Evolutionary conservation across 179 eudicot genomes (phyloP), one percentile per base, ranked within the genome.

Genomic region (Patellifolia procumbens): DNA sequence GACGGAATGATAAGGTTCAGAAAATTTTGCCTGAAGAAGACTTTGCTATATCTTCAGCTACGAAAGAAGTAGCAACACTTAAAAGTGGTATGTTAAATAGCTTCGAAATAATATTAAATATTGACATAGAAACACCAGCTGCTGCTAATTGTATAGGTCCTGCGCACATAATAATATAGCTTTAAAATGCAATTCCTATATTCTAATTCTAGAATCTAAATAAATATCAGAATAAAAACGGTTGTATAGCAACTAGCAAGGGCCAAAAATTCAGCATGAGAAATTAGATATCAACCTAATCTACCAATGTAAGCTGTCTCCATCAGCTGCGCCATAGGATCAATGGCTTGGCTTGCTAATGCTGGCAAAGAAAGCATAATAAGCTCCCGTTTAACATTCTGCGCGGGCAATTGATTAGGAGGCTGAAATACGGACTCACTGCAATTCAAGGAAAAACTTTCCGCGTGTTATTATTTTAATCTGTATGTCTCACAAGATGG

Each of bases 281-380:
- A 10, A 49, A 29, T n/a, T 45, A 20, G 61, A 26, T 8, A 26
- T 68, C 79, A 79, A 95, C 98, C 99, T 85, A 95, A 74, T 83
- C 91, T 82, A 62, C 99, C 99, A 84, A 95, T 90, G 82, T 82
- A 93, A 80, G 94, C 94, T 29, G 99, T 93, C 91, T 95, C 99
- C 99, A 93, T 90, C 73, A 93, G 84, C 80, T 95, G 99, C 17
- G 93, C 87, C 65, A 95, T 46, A 32, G 99, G 99, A 60, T 95
- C 99, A 82, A 95, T 87, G 71, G 96, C 96, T 80, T 93, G 99
- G 72, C 99, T 95, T 75, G 89, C 97, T 75, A 93, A 72, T 43
- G 98, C 98, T n/a, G 98, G 99, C 77, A 93, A 81, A 58, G 97
- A 84, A 72, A 95, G 89, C 91, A 81, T 79, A 74, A 93, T 42